Conservation (phyloP, 2,329 filamentous ascomycete species). For the Curvularia sp. region DNA sequence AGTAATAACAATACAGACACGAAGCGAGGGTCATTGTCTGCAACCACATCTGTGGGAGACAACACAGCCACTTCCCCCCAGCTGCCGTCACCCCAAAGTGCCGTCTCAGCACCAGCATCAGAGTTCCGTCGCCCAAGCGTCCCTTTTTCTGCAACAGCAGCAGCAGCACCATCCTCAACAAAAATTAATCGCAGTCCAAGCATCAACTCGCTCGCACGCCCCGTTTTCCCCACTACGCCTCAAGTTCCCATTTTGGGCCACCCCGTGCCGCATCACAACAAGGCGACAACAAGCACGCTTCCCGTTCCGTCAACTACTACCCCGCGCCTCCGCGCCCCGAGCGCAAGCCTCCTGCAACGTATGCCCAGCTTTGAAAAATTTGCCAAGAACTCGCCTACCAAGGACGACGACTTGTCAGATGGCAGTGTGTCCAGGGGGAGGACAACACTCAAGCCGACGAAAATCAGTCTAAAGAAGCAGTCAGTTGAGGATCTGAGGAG, state of each 20-base stretch:
- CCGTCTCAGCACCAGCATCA: constrained; percentile 25
- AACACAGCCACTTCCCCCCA: constrained; percentile 27
- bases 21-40: constrained; percentile 13
- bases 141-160: constrained; percentile 27
- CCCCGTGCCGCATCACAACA: constrained; percentile 39
- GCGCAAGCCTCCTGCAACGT: constrained; percentile 53
- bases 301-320: constrained; percentile 30
- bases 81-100: constrained; percentile 23
- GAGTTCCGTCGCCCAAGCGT: constrained; percentile 43
- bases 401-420: constrained; percentile 10
- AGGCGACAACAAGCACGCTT: constrained; percentile 33
- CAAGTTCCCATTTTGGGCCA: constrained; percentile 34
- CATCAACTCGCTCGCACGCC: constrained; percentile 49
- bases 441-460: constrained; percentile 37
- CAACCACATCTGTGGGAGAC: constrained; percentile 15
- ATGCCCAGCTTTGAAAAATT: constrained; percentile 55
- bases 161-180: constrained; percentile 14
- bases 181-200: constrained; percentile 37
- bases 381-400: constrained; percentile 21
- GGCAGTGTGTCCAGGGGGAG: constrained; percentile 20
- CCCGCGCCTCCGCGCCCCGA: constrained; percentile 46
- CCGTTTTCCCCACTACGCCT: constrained; percentile 38
- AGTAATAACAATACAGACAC: constrained; percentile 12
- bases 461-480: constrained; percentile 53
- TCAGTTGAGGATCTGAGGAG: constrained; percentile 57